These are phyloP conservation scores for Ceriops zippeliana DNA, from an alignment of 345 rosid species.

Conservation along the genomic window DNA sequence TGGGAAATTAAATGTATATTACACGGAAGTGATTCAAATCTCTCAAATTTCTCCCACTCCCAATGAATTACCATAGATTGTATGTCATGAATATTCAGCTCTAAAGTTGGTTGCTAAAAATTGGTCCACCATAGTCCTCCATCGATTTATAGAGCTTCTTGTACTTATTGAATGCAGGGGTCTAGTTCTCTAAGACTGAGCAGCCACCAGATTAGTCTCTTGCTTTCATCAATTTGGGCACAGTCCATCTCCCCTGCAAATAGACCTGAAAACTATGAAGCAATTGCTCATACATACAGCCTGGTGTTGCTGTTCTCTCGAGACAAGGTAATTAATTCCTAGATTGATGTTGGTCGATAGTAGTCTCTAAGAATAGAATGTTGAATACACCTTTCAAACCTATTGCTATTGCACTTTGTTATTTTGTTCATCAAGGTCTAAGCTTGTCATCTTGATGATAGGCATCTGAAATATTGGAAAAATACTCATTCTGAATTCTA, in stretches of 20 bases:
- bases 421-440: neutral
- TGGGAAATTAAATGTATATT: neutral
- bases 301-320: constrained; percentile 84
- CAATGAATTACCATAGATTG: constrained; percentile 12
- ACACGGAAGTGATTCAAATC: neutral
- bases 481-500: neutral
- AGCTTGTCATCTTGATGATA: constrained; percentile 6
- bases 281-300: constrained; percentile 89
- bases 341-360: constrained; percentile 8
- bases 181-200: constrained; percentile 70
- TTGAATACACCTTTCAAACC: neutral
- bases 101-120: constrained; percentile 3
- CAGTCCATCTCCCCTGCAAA: constrained; percentile 85
- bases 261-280: constrained; percentile 85
- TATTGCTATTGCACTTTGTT: neutral
- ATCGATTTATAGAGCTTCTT: constrained; percentile 11
- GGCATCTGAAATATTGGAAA: neutral
- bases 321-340: constrained; percentile 60
- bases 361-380: neutral
- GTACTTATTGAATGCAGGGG: constrained; percentile 42
- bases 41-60: neutral
- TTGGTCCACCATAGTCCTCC: constrained; percentile 7
- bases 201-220: constrained; percentile 84
- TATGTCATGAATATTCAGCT: constrained; percentile 9
- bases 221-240: constrained; percentile 94